These are phyloP conservation scores for Leptoxyphium fumago DNA, from an alignment of 2,329 filamentous ascomycete species.

Conservation along the genomic window DNA sequence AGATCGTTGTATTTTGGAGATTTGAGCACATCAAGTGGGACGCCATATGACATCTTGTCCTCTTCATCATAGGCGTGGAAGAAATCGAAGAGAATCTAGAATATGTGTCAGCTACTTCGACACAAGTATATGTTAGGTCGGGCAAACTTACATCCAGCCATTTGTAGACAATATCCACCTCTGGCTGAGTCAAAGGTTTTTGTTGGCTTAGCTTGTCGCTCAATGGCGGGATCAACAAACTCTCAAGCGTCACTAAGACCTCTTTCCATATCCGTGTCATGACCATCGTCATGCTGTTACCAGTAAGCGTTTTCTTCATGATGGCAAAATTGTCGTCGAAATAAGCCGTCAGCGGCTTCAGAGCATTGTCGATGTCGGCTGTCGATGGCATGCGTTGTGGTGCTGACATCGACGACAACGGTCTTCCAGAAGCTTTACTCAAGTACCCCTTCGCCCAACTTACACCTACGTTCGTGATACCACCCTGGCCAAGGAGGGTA, in stretches of 20 bases:
- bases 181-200: constrained; percentile 66
- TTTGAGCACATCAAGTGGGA: constrained; percentile 81
- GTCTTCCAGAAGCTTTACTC: constrained; percentile 23
- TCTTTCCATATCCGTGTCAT: constrained; percentile 99
- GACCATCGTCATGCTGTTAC: constrained; percentile 93
- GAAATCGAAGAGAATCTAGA: constrained; percentile 65
- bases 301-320: constrained; percentile 92
- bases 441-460: constrained; percentile 55
- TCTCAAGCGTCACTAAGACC: constrained; percentile 80
- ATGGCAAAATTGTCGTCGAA: constrained; percentile 99
- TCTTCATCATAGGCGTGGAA: constrained; percentile 87
- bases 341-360: constrained; percentile 78
- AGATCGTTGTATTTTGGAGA: constrained; percentile 98
- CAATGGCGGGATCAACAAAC: constrained; percentile 76
- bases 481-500: constrained; percentile 54
- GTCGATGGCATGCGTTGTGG: constrained; percentile 37
- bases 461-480: constrained; percentile 44
- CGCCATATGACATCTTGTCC: constrained; percentile 68
- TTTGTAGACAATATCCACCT: constrained; percentile 86
- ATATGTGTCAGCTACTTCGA: no score
- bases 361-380: constrained; percentile 62
- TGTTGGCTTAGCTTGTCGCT: constrained; percentile 89
- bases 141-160: constrained; percentile 54
- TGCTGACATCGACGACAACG: constrained; percentile 9
- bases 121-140: neutral